Evolutionary conservation across 2,329 filamentous ascomycete genomes (phyloP), one percentile per base, ranked within the genome.

Genomic region (Diaporthe vaccinii): DNA sequence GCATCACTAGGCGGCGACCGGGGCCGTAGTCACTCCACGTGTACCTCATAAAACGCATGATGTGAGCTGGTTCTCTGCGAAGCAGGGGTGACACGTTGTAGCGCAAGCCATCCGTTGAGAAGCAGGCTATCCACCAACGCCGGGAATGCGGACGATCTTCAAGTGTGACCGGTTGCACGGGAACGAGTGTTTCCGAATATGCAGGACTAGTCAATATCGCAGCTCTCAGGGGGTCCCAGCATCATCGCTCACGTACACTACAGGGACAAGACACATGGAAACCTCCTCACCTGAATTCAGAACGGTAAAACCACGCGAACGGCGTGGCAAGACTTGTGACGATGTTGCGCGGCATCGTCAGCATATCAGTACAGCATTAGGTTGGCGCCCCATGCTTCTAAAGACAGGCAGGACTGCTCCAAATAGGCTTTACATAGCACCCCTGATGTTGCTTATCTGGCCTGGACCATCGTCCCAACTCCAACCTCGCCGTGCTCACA

Each of bases 111-210:
- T 36, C 49, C 15, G 65, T 69, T 69, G 49, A 55, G 65, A 55
- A 55, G 49, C 65, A 69, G 34, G n/a, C 65, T 28, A 34, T 55
- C 65, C n/a, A 55, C 25, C 46, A 41, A 41, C 65, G 17, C 65
- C 49, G 65, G 65, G 65, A 53, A 55, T 55, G 34, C 65, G 49
- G 65, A 55, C 65, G 49, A 69, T 69, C 65, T 69, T 69, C 49
- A 69, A 51, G 46, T 69, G 46, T 69, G 65, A 69, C 65, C 65
- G 49, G 65, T 55, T 69, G n/a, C 65, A 69, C 49, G 65, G 49
- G 65, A 69, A 55, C 65, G 49, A 69, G 49, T 55, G 65, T 69
- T 69, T 69, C 65, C 65, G 65, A 53, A 69, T 55, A 69, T 55
- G 65, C 65, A 41, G 36, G 46, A 69, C 65, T 55, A 39, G 34